Evolutionary conservation across 345 rosid genomes (phyloP).

Genomic region (Populus nigra): DNA sequence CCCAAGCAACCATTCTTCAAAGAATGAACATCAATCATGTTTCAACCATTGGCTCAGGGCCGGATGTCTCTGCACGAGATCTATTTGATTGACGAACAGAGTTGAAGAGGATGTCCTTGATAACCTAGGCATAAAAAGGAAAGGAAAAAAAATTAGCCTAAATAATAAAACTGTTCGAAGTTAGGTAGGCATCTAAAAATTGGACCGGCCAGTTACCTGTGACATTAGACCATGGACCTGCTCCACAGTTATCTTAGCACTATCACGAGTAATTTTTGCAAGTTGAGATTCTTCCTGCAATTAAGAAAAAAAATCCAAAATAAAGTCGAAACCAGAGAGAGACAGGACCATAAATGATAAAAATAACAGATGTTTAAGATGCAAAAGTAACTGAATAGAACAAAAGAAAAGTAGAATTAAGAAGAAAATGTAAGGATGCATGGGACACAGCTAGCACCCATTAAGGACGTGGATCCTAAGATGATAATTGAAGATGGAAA

Average conservation of each 20-base stretch:
- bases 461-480: not conserved
- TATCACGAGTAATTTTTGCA: constrained; percentile 94
- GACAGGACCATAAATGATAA: not conserved
- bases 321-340: not conserved
- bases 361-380: not conserved
- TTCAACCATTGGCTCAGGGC: constrained; percentile 94
- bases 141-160: not conserved
- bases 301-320: not conserved
- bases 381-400: not conserved
- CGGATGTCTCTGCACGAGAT: constrained; percentile 50
- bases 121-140: constrained; percentile 47
- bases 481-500: not conserved
- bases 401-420: not conserved
- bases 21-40: constrained; percentile 35
- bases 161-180: not conserved
- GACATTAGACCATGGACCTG: constrained; percentile 99
- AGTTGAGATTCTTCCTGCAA: constrained; percentile 95
- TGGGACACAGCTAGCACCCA: not conserved
- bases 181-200: not conserved
- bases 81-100: constrained; percentile 63
- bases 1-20: not conserved
- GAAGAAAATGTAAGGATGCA: not conserved
- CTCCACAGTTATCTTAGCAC: constrained; percentile 95
- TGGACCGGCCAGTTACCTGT: constrained; percentile 52
- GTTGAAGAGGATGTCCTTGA: constrained; percentile 93